phyloP scores from a whole-genome alignment of 176 grass and related monocot genomes.

The Cenchrus purpureus region DNA sequence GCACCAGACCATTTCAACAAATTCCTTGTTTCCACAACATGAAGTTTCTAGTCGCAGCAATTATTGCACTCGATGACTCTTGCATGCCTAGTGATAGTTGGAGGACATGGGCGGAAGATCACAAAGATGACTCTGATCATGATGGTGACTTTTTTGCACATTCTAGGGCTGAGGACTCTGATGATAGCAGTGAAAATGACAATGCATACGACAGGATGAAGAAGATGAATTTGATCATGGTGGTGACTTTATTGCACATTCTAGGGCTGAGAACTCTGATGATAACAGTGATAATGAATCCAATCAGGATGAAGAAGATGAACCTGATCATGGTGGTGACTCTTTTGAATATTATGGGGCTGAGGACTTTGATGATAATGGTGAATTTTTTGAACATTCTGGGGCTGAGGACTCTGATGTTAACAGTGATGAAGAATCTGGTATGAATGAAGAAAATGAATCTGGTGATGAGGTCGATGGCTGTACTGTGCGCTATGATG shows the following conservation, averaged over 20 bases:
- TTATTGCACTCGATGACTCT: conserved; percentile 31
- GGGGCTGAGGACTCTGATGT: neutral
- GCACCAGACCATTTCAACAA: conserved; percentile 26
- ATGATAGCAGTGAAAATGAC: too few species aligned
- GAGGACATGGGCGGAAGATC: neutral
- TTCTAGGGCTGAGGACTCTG: neutral
- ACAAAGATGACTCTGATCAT: neutral
- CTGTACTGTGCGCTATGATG: too few species aligned
- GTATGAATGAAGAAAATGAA: neutral
- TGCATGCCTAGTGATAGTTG: neutral
- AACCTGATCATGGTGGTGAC: neutral
- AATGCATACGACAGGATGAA: neutral
- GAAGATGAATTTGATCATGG: neutral
- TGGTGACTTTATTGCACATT: neutral
- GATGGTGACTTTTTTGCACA: neutral
- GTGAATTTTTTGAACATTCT: neutral
- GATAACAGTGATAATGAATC: neutral
- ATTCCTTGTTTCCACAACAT: conserved; percentile 21
- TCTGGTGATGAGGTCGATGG: neutral
- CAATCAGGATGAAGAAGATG: neutral
- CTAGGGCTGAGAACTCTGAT: neutral
- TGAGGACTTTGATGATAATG: neutral
- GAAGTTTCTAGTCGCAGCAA: neutral
- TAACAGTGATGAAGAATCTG: neutral
- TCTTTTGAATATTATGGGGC: neutral